phyloP scores from a whole-genome alignment of 176 grass and related monocot genomes.

The Musa acuminata region DNA sequence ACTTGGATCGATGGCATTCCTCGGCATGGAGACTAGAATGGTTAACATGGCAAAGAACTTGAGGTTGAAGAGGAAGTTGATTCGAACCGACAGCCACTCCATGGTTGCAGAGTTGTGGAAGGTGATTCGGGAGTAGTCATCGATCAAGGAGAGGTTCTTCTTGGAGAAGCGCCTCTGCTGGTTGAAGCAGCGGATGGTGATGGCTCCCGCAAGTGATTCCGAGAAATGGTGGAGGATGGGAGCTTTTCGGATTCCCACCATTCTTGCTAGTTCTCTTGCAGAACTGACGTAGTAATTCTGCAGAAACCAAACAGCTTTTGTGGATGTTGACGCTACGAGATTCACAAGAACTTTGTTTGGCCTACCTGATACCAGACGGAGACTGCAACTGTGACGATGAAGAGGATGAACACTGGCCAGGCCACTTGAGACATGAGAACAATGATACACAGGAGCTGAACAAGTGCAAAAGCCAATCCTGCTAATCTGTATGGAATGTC shows the following conservation, averaged over 20 bases:
- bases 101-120: slow-evolving; percentile 86
- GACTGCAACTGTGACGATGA: slow-evolving; percentile 52
- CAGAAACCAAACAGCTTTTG: background rate
- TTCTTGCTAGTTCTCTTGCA: slow-evolving; percentile 75
- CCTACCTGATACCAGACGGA: slow-evolving; percentile 80
- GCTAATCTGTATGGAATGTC: slow-evolving; percentile 90
- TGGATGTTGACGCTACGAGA: background rate
- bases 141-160: slow-evolving; percentile 50
- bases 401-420: slow-evolving; percentile 76
- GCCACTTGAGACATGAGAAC: slow-evolving; percentile 87
- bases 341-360: background rate
- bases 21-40: slow-evolving; percentile 61
- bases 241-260: slow-evolving; percentile 86
- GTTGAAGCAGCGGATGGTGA: slow-evolving; percentile 77
- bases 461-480: slow-evolving; percentile 70
- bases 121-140: slow-evolving; percentile 73
- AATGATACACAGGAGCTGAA: slow-evolving; percentile 78
- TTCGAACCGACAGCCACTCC: slow-evolving; percentile 81
- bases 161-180: slow-evolving; percentile 52
- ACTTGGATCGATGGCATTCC: slow-evolving; percentile 67
- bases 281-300: slow-evolving; percentile 77
- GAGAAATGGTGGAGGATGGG: slow-evolving; percentile 85
- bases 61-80: slow-evolving; percentile 84
- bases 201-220: slow-evolving; percentile 63
- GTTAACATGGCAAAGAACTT: slow-evolving; percentile 61